These are phyloP conservation scores for Metschnikowia orientalis DNA, from an alignment of 805 yeast species.

Conservation along the genomic window DNA sequence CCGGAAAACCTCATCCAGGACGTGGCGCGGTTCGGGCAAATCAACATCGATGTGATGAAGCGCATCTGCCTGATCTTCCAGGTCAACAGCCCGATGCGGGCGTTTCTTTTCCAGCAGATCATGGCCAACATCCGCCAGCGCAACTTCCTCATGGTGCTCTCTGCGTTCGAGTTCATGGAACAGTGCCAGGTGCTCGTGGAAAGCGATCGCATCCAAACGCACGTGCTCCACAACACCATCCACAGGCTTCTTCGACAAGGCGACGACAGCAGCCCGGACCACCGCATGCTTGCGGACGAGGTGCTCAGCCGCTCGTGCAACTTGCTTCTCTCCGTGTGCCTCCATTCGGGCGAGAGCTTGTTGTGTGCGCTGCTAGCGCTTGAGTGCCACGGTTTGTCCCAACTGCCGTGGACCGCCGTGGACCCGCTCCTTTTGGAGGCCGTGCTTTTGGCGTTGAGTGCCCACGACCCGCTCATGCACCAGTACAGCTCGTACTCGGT, in stretches of 20 bases:
- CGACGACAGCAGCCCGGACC: no score
- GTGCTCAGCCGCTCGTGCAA: conserved; percentile 1
- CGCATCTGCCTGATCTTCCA: conserved; percentile 2
- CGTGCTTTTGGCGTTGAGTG: conserved; percentile 9
- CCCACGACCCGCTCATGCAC: conserved; percentile 8
- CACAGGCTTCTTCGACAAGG: no score
- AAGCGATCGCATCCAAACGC: neutral
- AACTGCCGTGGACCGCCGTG: neutral
- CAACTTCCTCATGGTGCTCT: neutral
- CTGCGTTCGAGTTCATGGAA: conserved; percentile 3
- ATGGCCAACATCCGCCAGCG: conserved; percentile 1
- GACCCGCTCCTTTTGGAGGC: conserved; percentile 7
- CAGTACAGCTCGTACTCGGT: conserved; percentile 14
- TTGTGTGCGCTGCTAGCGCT: conserved; percentile 2
- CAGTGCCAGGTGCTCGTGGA: conserved; percentile 2
- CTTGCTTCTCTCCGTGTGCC: conserved; percentile 4
- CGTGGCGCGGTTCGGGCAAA: no score
- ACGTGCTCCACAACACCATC: conserved; percentile 1
- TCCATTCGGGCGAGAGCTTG: conserved; percentile 3
- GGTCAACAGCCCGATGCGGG: conserved; percentile 3
- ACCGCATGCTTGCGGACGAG: no score
- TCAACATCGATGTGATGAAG: no score
- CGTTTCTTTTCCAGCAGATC: conserved; percentile 3
- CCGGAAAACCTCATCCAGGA: conserved; percentile 1
- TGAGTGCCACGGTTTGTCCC: conserved; percentile 1